Percentiles rank a stretch among this genome's conserved stretches.
These are phyloP conservation scores for Aspergillus oerlinghausenensis DNA, from an alignment of 2,329 filamentous ascomycete genomes.

Conservation along the genomic window DNA sequence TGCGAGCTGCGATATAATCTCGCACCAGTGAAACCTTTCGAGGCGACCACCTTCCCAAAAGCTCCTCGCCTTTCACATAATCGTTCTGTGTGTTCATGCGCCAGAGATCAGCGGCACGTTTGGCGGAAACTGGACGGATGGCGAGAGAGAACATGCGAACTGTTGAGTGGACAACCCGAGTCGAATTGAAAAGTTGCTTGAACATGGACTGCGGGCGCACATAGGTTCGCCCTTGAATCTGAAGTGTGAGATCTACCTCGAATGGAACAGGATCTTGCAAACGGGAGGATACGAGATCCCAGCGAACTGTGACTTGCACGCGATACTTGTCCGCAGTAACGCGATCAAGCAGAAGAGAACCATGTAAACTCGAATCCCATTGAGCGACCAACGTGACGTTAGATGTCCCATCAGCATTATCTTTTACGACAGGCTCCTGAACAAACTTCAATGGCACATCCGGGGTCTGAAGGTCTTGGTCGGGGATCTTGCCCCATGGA, in stretches of 20 bases:
- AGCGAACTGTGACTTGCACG: conserved; percentile 79
- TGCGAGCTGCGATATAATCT: conserved; percentile 74
- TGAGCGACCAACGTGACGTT: conserved; percentile 84
- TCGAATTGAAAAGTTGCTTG: conserved; percentile 77
- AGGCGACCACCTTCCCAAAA: conserved; percentile 77
- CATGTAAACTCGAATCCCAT: conserved; percentile 94
- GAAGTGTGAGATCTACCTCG: conserved; percentile 71
- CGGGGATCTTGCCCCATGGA: conserved; percentile 75
- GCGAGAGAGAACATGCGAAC: conserved; percentile 81
- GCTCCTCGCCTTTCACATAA: conserved; percentile 94
- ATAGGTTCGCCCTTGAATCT: conserved; percentile 79
- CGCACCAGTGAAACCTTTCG: conserved; percentile 85
- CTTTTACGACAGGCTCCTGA: conserved; percentile 71
- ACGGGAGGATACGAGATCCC: conserved; percentile 79
- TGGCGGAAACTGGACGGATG: conserved; percentile 83
- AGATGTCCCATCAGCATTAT: conserved; percentile 84
- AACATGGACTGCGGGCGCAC: conserved; percentile 84
- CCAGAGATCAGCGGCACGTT: conserved; percentile 90
- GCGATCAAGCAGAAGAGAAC: conserved; percentile 86
- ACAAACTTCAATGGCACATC: conserved; percentile 75
- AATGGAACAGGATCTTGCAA: conserved; percentile 88
- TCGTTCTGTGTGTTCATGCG: conserved; percentile 91
- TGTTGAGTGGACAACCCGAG: conserved; percentile 80
- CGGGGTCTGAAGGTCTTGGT: conserved; percentile 65
- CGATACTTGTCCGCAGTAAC: conserved; percentile 89